These are phyloP conservation scores for Pseudogymnoascus sp. DNA, from an alignment of 2,329 filamentous ascomycete species.

Conservation along the genomic window DNA sequence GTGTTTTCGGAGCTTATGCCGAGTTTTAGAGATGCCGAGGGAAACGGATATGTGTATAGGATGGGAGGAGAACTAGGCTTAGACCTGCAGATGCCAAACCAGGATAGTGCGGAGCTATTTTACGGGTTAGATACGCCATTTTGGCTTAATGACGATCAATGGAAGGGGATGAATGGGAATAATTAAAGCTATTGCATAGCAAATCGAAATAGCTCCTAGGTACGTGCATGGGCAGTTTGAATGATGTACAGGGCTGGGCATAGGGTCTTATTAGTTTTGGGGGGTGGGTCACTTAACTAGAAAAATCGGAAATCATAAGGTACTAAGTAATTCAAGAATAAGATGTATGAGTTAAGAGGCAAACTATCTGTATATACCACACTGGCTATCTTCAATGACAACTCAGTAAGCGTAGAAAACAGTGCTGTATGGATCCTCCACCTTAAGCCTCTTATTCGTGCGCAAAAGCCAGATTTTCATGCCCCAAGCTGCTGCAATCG, in stretches of 20 bases:
- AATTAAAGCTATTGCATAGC: background rate
- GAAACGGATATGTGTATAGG: slow-evolving; percentile 1
- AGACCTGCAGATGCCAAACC: background rate
- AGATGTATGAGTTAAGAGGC: background rate
- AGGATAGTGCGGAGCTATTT: slow-evolving; percentile 2
- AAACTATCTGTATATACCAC: background rate
- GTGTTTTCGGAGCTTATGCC: background rate
- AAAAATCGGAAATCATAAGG: background rate
- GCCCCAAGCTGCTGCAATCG: slow-evolving; percentile 25
- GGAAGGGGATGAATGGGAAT: background rate
- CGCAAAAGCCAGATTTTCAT: slow-evolving; percentile 26
- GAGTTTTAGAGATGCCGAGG: background rate
- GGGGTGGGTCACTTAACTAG: background rate
- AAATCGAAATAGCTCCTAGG: background rate
- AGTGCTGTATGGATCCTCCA: background rate
- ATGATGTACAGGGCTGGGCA: background rate
- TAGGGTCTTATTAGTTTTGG: background rate
- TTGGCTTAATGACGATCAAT: slow-evolving; percentile 10
- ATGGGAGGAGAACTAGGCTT: background rate
- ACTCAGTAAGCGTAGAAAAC: background rate
- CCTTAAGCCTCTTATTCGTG: slow-evolving; percentile 22
- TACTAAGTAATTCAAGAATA: background rate
- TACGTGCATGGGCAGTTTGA: background rate
- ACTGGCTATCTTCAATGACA: background rate
- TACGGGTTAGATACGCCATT: slow-evolving; percentile 10